Evolutionary conservation across 768 basidiomycete species (phyloP), one percentile per base, ranked within the genome.

Genomic region (Rhodotorula paludigena): DNA sequence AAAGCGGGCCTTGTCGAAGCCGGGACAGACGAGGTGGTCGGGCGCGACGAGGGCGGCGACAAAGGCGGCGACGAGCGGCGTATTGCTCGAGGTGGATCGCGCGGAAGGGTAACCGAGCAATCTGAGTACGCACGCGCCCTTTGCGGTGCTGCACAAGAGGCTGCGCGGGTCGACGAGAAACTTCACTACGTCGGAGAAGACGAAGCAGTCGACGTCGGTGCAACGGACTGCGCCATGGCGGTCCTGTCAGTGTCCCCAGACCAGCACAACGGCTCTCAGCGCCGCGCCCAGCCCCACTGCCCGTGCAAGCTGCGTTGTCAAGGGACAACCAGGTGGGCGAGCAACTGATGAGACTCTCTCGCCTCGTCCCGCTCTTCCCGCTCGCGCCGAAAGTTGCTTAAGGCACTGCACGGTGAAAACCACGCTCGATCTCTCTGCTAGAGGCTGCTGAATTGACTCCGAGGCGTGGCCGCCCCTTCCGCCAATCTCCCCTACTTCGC

Each of bases 121-220:
- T 64, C 41, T 0, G 6, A 52, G 38, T 16, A 60, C 66, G 57
- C n/a, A 23, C 23, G 32, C 35, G 0, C 70, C 73, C 14, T 15
- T 23, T 3, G 70, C 73, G 12, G 21, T 35, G 7, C 55, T 68
- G 77, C 47, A 81, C 76, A n/a, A 79, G 73, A 60, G 48, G 28
- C 20, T 25, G 48, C 9, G 39, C 44, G 86, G 83, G 53, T 81
- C 75, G 35, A 85, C 77, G 39, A 90, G 75, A 76, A 89, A 90
- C 48, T 79, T 81, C 2, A 92, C 86, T 8, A 94, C 96, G 78
- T 98, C 94, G 53, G 85, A 89, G 81, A 97, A 96, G 73, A 99
- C 94, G 44, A 86, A 84, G 78, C 97, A 98, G 79, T 99, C 96
- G 72, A 98, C 83, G 78, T 99, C 96, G n/a, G 96, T 98, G 77